A percentile compares a stretch with the other conserved stretches of the same genome.
phyloP scores from a whole-genome alignment of 2,329 filamentous ascomycete genomes.

The Neocatenulostroma microsporum region DNA sequence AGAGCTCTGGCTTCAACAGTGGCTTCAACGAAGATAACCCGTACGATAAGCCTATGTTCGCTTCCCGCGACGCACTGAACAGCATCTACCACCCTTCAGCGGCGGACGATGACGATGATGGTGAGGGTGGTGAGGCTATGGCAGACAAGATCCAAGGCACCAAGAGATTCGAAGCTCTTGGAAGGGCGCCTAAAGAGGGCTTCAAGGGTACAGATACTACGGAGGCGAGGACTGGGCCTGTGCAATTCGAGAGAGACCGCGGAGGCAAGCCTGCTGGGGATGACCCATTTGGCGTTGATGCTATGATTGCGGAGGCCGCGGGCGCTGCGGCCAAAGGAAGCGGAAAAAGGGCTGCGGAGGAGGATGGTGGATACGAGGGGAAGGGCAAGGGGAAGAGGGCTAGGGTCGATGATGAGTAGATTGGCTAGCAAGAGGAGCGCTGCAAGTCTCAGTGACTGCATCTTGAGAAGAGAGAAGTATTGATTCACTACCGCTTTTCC shows the following conservation, averaged over 20 bases:
- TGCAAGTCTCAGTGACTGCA: too few species aligned
- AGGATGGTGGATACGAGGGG: conserved; percentile 62
- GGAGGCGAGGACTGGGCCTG: conserved; percentile 81
- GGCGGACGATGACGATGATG: conserved; percentile 64
- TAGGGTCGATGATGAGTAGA: conserved; percentile 58
- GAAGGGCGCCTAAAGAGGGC: conserved; percentile 65
- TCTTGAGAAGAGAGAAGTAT: too few species aligned
- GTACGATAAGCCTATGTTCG: conserved; percentile 95
- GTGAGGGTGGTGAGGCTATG: conserved; percentile 68
- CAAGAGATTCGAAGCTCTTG: conserved; percentile 80
- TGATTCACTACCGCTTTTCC: too few species aligned
- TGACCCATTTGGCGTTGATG: conserved; percentile 91
- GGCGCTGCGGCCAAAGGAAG: too few species aligned
- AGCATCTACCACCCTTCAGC: conserved; percentile 83
- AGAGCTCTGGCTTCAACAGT: conserved; percentile 74
- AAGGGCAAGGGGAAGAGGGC: conserved; percentile 58
- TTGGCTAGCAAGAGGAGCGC: too few species aligned
- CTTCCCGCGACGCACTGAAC: conserved; percentile 87
- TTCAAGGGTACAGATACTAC: conserved; percentile 81
- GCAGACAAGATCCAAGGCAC: conserved; percentile 83
- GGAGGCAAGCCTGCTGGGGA: conserved; percentile 41
- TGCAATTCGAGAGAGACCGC: conserved; percentile 89
- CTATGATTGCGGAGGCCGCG: conserved; percentile 76
- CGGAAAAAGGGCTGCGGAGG: conserved; percentile 55
- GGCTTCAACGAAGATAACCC: conserved; percentile 97